Evolutionary conservation across 2,329 filamentous ascomycete genomes (phyloP), one percentile per base, ranked within the genome.

Genomic region (Epichloe aotearoae): DNA sequence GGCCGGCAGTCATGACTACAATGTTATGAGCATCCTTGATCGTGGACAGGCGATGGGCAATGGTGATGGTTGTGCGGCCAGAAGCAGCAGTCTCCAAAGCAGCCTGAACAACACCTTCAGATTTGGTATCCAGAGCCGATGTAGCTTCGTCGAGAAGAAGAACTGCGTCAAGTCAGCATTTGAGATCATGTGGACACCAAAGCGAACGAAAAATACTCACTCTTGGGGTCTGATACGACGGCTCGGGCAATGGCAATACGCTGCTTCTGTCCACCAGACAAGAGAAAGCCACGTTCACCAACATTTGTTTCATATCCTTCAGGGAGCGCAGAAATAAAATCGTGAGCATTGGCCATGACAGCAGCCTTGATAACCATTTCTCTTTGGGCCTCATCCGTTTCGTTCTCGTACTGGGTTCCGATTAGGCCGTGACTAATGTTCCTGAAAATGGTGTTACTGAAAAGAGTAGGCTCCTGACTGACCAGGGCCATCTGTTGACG

Each of bases 11-110:
- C 83, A 98, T 91, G 55, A 96, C 91, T 12, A 97, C 87, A 58
- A 98, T 98, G 61, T 95, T 96, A 66, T 97, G 86, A 0, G 91
- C 91, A 55, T 89, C 83, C 66, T 83, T 89, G 71, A 98, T 95
- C 5, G 93, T 98, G 1, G 89, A 95, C 8, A 98, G 75, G 58
- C 91, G 84, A 70, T 98, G 93, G 42, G 93, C 93, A 66, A 98
- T 97, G 6, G 90, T 87, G 59, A 97, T 95, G 2, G 93, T 97
- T 0, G 93, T 98, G 50, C 93, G 80, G 23, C 90, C 91, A 55
- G 85, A 77, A 1, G 89, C 79, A 26, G 91, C 93, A 47, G 80
- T 84, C 60, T 97, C 90, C 8, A 98, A 76, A 17, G 93, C 93
- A 41, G 88, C 88, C 66, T 97, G 93, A 1, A 98, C 91, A 10